Evolutionary conservation across 331 rosid genomes (phyloP), one percentile per base, ranked within the genome.

Genomic region (Quercus tomentella): DNA sequence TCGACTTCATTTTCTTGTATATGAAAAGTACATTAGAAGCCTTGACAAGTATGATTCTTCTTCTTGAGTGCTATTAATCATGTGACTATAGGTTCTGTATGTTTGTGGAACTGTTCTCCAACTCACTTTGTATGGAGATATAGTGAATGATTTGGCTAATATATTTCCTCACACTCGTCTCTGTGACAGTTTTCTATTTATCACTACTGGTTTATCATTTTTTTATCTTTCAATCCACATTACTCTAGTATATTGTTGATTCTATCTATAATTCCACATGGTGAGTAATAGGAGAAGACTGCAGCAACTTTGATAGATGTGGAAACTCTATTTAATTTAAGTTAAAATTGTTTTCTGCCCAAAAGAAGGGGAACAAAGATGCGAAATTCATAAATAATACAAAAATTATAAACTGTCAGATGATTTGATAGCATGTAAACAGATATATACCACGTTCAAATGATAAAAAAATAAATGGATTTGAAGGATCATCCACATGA

Each of bases 1-100:
- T 25, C 90, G 91, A 21, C 97, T 95, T 77, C 97, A 91, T 83
- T 95, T 91, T 82, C 97, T 91, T 83, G 92, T 89, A 75, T 93
- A 90, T 74, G 98, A 93, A 82, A 95, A 93, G 84, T 93, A 93
- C 88, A 70, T 93, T 41, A 82, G 94, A 83, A 86, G 76, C 89
- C 96, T 95, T 62, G 89, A 91, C 74, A 95, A 89, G 97, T 95
- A 91, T 30, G 89, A 35, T 30, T n/a, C 52, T 72, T 75, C 74
- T 83, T 74, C 77, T 67, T 75, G n/a, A 35, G 22, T 56, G 7
- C 10, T 52, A 31, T 83, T 81, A 57, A 20, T 70, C 58, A 74
- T 60, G 57, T 85, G 62, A 41, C 57, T 56, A 80, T 51, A 67
- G 14, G 28, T 72, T 45, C 28, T 15, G 12, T 68, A 11, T 35